Conservation (phyloP, 768 basidiomycete genomes). For the Rhodotorula toruloides region DNA sequence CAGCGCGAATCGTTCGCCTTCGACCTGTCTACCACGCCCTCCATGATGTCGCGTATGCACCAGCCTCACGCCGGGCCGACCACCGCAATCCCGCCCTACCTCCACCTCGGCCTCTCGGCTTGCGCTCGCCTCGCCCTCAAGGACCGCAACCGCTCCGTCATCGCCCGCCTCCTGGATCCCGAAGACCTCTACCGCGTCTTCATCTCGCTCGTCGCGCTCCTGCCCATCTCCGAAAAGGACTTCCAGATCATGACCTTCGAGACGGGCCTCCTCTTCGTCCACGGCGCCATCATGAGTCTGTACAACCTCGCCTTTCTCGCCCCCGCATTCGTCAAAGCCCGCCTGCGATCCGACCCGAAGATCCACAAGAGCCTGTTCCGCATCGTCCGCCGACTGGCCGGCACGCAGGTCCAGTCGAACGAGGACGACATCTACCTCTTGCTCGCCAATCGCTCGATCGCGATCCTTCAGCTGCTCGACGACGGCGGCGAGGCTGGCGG, state of each 20-base stretch:
- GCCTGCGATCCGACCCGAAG: slow-evolving; percentile 62
- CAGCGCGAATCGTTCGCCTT: slow-evolving; percentile 43
- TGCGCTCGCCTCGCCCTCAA: slow-evolving; percentile 71
- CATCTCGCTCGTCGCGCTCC: slow-evolving; percentile 66
- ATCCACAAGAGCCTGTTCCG: slow-evolving; percentile 61
- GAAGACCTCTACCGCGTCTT: slow-evolving; percentile 61
- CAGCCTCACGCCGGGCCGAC: slow-evolving; percentile 49
- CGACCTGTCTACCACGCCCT: slow-evolving; percentile 24
- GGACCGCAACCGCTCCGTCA: slow-evolving; percentile 71
- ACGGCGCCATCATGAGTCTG: slow-evolving; percentile 72
- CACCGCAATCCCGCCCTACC: slow-evolving; percentile 53
- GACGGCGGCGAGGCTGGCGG: slow-evolving; percentile 14
- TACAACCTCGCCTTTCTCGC: slow-evolving; percentile 83
- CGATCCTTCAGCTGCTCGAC: slow-evolving; percentile 42
- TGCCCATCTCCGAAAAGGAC: slow-evolving; percentile 74
- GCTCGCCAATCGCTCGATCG: slow-evolving; percentile 46
- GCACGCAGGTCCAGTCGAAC: slow-evolving; percentile 10
- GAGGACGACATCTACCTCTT: slow-evolving; percentile 42
- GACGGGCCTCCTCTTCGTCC: slow-evolving; percentile 69
- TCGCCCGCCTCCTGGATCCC: slow-evolving; percentile 60
- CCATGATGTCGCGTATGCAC: neutral
- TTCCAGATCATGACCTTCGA: slow-evolving; percentile 55
- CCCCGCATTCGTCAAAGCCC: slow-evolving; percentile 65
- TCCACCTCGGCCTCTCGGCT: slow-evolving; percentile 72
- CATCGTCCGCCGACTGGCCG: slow-evolving; percentile 40